These are phyloP conservation scores for Trichoderma erinaceum DNA, from an alignment of 495 filamentous ascomycete species.

Conservation along the genomic window DNA sequence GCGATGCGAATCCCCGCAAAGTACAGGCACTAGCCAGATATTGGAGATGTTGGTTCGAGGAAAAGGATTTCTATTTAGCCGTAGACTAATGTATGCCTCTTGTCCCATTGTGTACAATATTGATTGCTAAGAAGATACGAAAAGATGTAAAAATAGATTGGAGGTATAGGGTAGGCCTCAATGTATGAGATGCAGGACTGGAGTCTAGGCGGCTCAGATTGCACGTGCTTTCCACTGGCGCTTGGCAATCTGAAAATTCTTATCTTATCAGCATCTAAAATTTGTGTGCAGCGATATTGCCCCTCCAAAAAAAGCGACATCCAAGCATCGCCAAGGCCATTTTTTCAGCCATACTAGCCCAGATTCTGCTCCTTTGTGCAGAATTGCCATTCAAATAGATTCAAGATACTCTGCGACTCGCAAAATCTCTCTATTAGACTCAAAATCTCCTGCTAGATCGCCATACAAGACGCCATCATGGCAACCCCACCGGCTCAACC, in stretches of 20 bases:
- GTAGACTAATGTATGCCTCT: too few species aligned
- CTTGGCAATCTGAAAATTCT: background rate
- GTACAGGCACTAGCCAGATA: background rate
- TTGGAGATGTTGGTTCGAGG: too few species aligned
- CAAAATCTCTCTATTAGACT: background rate
- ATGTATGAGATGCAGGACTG: too few species aligned
- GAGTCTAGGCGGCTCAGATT: too few species aligned
- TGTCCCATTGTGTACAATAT: too few species aligned
- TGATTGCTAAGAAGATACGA: too few species aligned
- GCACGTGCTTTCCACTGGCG: constrained; percentile 1
- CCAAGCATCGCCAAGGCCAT: background rate
- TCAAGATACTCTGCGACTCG: background rate
- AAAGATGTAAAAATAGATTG: too few species aligned
- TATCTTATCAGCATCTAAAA: constrained; percentile 4
- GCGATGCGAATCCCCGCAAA: background rate
- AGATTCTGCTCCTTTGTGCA: background rate
- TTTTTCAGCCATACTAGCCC: background rate
- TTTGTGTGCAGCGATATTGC: constrained; percentile 11
- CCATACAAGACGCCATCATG: constrained; percentile 2
- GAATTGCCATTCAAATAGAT: background rate
- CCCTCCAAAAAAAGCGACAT: background rate
- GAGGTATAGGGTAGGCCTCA: too few species aligned
- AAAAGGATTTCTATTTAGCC: too few species aligned
- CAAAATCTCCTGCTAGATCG: background rate
- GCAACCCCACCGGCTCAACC: constrained; percentile 5